Percentiles rank a stretch among this genome's conserved stretches.
Evolutionary conservation across 2,329 filamentous ascomycete genomes (phyloP).

Genomic region (Bertia moriformis): DNA sequence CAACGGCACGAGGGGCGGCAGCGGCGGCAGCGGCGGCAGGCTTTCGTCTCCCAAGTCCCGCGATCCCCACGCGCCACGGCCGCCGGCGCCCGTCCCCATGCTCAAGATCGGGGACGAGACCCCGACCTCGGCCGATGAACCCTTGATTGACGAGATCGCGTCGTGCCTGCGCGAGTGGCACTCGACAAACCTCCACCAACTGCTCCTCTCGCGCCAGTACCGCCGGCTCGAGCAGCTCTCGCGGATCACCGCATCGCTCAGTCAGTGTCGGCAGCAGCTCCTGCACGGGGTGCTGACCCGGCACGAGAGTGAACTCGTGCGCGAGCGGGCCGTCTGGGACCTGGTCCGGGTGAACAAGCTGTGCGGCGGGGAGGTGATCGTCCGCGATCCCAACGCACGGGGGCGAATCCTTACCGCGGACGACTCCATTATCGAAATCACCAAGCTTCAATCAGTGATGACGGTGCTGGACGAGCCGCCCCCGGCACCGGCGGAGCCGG

Average conservation of each 20-base stretch:
- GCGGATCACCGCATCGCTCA: conserved; percentile 65
- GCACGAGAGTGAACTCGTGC: conserved; percentile 64
- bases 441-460: conserved; percentile 88
- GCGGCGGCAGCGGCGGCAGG: neutral
- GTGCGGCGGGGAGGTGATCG: conserved; percentile 84
- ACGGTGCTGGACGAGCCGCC: conserved; percentile 76
- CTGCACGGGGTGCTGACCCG: conserved; percentile 85
- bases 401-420: conserved; percentile 80
- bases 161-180: conserved; percentile 97
- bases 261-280: conserved; percentile 74
- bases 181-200: conserved; percentile 85
- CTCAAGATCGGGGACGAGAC: conserved; percentile 96
- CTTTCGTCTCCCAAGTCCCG: conserved; percentile 35
- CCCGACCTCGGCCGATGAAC: conserved; percentile 74
- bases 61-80: conserved; percentile 58
- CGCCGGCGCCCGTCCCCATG: conserved; percentile 87
- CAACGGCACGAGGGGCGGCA: neutral
- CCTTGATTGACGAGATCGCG: conserved; percentile 90
- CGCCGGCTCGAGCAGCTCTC: conserved; percentile 67
- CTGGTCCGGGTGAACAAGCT: conserved; percentile 88
- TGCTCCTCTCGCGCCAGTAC: conserved; percentile 74
- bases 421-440: conserved; percentile 83
- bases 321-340: conserved; percentile 90
- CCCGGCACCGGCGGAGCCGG: conserved; percentile 50
- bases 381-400: conserved; percentile 70